These are phyloP conservation scores for Claviceps monticola DNA, from an alignment of 2,329 filamentous ascomycete genomes.

Conservation along the genomic window DNA sequence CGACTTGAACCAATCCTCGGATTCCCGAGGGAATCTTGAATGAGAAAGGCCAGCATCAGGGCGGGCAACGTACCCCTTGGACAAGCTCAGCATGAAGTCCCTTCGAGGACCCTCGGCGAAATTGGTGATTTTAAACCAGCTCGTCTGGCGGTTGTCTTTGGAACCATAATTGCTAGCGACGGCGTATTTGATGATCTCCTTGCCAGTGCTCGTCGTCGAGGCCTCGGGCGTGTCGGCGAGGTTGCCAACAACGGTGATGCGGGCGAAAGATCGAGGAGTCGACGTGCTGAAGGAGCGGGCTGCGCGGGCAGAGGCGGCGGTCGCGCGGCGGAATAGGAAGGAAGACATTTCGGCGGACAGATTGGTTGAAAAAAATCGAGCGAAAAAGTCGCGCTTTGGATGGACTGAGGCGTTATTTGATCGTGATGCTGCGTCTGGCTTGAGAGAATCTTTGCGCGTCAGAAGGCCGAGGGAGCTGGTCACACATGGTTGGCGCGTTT, in stretches of 20 bases:
- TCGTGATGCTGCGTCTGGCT: too few species aligned
- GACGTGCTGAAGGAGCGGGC: conserved; percentile 67
- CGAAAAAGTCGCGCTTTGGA: too few species aligned
- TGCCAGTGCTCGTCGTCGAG: conserved; percentile 52
- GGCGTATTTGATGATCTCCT: conserved; percentile 63
- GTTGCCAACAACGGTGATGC: conserved; percentile 77
- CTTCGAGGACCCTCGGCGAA: conserved; percentile 59
- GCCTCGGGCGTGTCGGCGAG: conserved; percentile 70
- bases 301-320: conserved; percentile 30
- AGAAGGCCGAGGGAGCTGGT: too few species aligned
- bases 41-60: not conserved
- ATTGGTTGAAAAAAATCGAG: not conserved
- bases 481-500: too few species aligned
- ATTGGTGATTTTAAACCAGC: conserved; percentile 70
- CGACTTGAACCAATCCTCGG: not conserved
- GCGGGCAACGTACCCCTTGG: conserved; percentile 61
- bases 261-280: conserved; percentile 51
- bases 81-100: conserved; percentile 58
- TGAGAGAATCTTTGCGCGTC: too few species aligned
- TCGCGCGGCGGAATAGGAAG: conserved; percentile 39
- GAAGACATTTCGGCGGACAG: conserved; percentile 24
- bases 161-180: conserved; percentile 56
- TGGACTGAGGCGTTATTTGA: too few species aligned
- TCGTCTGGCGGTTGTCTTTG: conserved; percentile 58
- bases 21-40: not conserved